Evolutionary conservation across 169 alveolate genomes (phyloP).

Genomic region (Eimeria zaria): DNA sequence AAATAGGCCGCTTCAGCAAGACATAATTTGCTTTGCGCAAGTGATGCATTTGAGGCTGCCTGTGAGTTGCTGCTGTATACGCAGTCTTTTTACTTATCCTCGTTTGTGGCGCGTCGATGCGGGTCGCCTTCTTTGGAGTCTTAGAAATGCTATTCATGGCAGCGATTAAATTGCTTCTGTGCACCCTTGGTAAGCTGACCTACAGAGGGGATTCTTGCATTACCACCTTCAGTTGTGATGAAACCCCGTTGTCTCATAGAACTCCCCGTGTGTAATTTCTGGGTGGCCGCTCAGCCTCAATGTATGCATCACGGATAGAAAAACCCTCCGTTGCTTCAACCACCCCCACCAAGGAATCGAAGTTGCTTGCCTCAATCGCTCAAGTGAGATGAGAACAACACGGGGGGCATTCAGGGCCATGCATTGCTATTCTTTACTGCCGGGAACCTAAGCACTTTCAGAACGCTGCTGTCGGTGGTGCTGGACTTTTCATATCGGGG

Average conservation of each 20-base stretch:
- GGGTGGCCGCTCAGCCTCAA: constrained; percentile 42
- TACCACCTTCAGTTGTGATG: neutral
- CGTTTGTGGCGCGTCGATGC: constrained; percentile 32
- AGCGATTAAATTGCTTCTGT: constrained; percentile 53
- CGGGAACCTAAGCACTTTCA: neutral
- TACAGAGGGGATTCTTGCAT: neutral
- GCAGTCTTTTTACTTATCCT: constrained; percentile 16
- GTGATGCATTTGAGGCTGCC: neutral
- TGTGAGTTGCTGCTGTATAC: neutral
- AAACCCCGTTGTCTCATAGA: neutral
- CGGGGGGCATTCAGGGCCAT: neutral
- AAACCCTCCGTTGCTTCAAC: constrained; percentile 14
- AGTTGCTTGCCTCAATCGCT: constrained; percentile 35
- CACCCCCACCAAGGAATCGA: constrained; percentile 56
- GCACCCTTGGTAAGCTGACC: constrained; percentile 58
- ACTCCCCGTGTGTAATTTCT: neutral
- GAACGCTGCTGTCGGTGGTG: neutral
- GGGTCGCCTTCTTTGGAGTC: constrained; percentile 60
- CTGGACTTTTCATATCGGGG: neutral
- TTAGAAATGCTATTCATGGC: constrained; percentile 57
- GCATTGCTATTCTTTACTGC: neutral
- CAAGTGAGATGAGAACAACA: constrained; percentile 6
- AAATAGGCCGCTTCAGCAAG: no score
- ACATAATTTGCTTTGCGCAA: neutral
- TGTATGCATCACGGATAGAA: constrained; percentile 69